Base-by-base conservation (phyloP, 192 early-diverging fungal species). In the Backusella mclennaniae region DNA sequence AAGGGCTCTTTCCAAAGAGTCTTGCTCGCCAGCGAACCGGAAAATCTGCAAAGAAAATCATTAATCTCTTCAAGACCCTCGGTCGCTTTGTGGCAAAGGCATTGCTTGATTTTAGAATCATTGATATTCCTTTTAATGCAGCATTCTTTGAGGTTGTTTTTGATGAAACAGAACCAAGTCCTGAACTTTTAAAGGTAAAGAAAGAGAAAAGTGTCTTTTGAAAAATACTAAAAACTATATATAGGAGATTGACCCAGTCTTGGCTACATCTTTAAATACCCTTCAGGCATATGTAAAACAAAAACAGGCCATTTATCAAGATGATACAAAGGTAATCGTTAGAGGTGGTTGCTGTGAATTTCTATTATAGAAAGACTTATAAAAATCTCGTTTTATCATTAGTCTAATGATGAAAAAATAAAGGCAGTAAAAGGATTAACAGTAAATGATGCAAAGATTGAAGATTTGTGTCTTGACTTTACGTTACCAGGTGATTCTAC, bases 41-140 rank as follows among this genome's bases (percentile, higher is more conserved):
- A 17, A 78, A 81, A 14, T 77, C 73, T 1, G 84, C 82, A 3
- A 84, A 86, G 35, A 85, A 87, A 73, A 85, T 84, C 44, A 56
- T 92, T 9, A 77, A 82, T 33, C 74, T 95, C 75, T 96, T 96
- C 85, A 85, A 85, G 67, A 84, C 89, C 0, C 74, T 96, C 2
- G 97, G 97, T 14, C 93, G 91, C 49, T 95, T 98, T 82, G 89
- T 96, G 21, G 95, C 94, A 31, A 96, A 96, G 81, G 92, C 93
- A 1, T 82, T 98, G 82, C 81, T 97, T 42, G 97, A 99, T 75
- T 87, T 88, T 38, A 86, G 97, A 63, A 89, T 95, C 7, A 86
- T 99, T 39, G 96, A 98, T 79, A 80, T 98, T 67, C 92, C 92
- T 3, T 89, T 98, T 71, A 90, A 88, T 69, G 76, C 87, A 1